A percentile compares a stretch with the other conserved stretches of the same genome.
phyloP scores from a whole-genome alignment of 2,329 filamentous ascomycete genomes.

The Nigrospora oryzae region DNA sequence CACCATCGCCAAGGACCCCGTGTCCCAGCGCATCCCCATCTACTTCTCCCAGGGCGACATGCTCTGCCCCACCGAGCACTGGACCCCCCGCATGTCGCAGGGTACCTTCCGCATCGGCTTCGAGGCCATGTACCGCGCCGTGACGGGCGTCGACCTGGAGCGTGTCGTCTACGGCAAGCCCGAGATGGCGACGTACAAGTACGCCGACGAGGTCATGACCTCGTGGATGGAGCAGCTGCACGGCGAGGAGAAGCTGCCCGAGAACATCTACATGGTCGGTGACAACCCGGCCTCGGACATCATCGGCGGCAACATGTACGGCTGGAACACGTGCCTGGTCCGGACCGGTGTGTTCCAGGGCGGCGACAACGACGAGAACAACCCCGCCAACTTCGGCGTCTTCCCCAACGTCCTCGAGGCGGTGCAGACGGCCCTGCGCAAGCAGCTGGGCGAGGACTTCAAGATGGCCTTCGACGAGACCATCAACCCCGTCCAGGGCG shows the following conservation, averaged over 20 bases:
- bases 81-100: constrained; percentile 61
- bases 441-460: constrained; percentile 67
- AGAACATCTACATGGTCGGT: constrained; percentile 70
- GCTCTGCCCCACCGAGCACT: constrained; percentile 56
- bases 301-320: constrained; percentile 71
- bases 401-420: constrained; percentile 67
- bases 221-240: constrained; percentile 72
- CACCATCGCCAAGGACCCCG: constrained; percentile 58
- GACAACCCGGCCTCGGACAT: constrained; percentile 70
- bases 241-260: constrained; percentile 58
- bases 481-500: constrained; percentile 57
- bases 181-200: constrained; percentile 68
- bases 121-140: constrained; percentile 64
- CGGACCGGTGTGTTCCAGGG: constrained; percentile 74
- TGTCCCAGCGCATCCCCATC: constrained; percentile 60
- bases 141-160: constrained; percentile 63
- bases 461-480: constrained; percentile 64
- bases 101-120: constrained; percentile 68
- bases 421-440: constrained; percentile 57
- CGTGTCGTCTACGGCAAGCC: constrained; percentile 72
- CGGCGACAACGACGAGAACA: constrained; percentile 66
- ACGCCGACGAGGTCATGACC: constrained; percentile 64
- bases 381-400: constrained; percentile 69
- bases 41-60: constrained; percentile 48
- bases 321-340: constrained; percentile 74